Evolutionary conservation across 768 basidiomycete species (phyloP), one percentile per base, ranked within the genome.

Genomic region (Boletus insuetus): DNA sequence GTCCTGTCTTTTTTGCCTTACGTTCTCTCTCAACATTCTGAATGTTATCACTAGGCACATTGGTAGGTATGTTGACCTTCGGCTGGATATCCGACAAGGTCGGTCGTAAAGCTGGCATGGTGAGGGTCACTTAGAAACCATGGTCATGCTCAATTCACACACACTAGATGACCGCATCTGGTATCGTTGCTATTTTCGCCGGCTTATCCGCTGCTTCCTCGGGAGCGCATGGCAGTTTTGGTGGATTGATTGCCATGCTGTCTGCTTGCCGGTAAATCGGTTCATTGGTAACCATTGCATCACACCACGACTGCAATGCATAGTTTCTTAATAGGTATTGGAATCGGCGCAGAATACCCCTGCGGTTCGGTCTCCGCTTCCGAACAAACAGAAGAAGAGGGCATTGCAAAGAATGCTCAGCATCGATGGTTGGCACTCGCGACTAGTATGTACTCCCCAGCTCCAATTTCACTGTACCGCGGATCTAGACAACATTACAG

Each of bases 41-140:
- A 73, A 85, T 84, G 64, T 69, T 88, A 55, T 84, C 87, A 11
- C 74, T 82, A 70, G 94, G 94, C 14, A 90, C 87, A 8, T 73
- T 96, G n/a, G 78, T 92, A 11, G 93, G 94, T 35, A 93, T 91
- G 90, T 72, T 94, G 37, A 58, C 68, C 45, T 93, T 94, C 63
- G 89, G 90, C 72, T 91, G 84, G 67, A 75, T 94, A 56, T 89
- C 89, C 17, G 94, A 95, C 69, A 91, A 90, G 69, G 62, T 94
- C 58, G 93, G 94, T 13, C 81, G 87, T 46, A 95, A 94, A 65
- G 87, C 86, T 62, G 92, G 92, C 60, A 94, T 94, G 92, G 86
- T 87, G 54, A 49, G 77, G 11, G 4, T 16, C 6, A n/a, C 22
- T 46, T 42, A 22, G 24, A 39, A 51, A 8, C 7, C 16, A n/a